Conservation (phyloP, 2,329 filamentous ascomycete genomes). For the Fusarium luffae region DNA sequence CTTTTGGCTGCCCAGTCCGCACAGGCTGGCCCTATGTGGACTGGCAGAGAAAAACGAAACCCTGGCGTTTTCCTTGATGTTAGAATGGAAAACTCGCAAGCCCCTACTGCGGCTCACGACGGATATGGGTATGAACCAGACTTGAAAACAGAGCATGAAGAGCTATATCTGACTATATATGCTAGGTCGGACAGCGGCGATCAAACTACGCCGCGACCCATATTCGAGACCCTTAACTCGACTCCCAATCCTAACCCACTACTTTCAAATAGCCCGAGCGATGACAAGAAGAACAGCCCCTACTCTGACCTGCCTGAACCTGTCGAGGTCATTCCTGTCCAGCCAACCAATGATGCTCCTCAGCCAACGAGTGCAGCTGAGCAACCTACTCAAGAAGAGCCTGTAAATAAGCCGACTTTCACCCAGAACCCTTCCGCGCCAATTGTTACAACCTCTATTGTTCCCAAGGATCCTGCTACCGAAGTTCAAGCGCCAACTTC, state of each 20-base stretch:
- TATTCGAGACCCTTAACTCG: slow-evolving; percentile 43
- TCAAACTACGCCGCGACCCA: slow-evolving; percentile 41
- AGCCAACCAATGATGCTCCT: slow-evolving; percentile 2
- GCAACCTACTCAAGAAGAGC: slow-evolving; percentile 20
- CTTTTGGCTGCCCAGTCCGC: slow-evolving; percentile 46
- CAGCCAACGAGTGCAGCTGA: slow-evolving; percentile 15
- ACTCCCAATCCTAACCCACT: slow-evolving; percentile 33
- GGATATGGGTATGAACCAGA: slow-evolving; percentile 31
- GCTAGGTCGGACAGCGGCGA: slow-evolving; percentile 25
- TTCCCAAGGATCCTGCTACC: slow-evolving; percentile 27
- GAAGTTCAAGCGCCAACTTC: slow-evolving; percentile 2
- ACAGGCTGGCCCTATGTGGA: slow-evolving; percentile 53
- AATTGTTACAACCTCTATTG: slow-evolving; percentile 37
- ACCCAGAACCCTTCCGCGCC: slow-evolving; percentile 32
- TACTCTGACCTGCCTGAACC: slow-evolving; percentile 17
- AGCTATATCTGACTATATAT: slow-evolving; percentile 19
- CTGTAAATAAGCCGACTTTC: slow-evolving; percentile 22
- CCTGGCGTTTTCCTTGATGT: slow-evolving; percentile 30
- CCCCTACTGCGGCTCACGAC: slow-evolving; percentile 33
- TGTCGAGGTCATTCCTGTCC: slow-evolving; percentile 37
- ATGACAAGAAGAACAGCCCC: slow-evolving; percentile 13
- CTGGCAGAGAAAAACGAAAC: slow-evolving; percentile 42
- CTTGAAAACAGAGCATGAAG: background rate
- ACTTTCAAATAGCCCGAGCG: slow-evolving; percentile 17
- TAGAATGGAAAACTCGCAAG: slow-evolving; percentile 25